Evolutionary conservation across 2,329 filamentous ascomycete species (phyloP), one percentile per base, ranked within the genome.

Genomic region (Alternaria sp.): DNA sequence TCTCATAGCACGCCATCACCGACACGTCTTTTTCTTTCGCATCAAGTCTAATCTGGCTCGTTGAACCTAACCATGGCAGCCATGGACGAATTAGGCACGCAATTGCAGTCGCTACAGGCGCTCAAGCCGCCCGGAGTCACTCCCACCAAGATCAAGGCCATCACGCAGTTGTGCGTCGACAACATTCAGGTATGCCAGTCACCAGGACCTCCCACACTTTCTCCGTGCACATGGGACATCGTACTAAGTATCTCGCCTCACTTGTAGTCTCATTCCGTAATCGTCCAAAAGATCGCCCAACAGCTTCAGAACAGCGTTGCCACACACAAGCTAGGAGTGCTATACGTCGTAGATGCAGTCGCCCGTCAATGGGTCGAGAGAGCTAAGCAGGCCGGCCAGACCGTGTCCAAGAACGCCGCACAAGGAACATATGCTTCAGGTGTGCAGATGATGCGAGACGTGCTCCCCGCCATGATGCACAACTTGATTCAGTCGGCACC

Each of bases 311-410:
- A 95, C 80, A 90, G 93, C 69, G 92, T 92, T 60, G 88, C 88
- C 77, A 96, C 93, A 78, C 94, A 99, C 86, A 99, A 99, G 82
- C 86, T 99, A 80, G 95, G 95, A 81, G 93, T 97, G 76, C 89
- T 99, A 82, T 99, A 99, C 89, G 93, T 98, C 82, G 92, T 99
- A 93, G 95, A 99, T 86, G 97, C 94, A 84, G 93, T 99, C 86
- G 94, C 93, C 79, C 92, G 95, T 81, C 94, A 96, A 83, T 99
- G 95, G 94, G 88, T 97, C 83, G 94, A 98, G 79, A 91, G 93
- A 81, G 94, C 95, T 74, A 95, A 93, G 81, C 86, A 89, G 74
- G 86, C 90, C 69, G 91, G 91, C 73, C 93, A 98, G 67, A 76
- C 79, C 77, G 81, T 90, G 75, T 87, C 93, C 79, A 91, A 90